Conservation (phyloP, 192 early-diverging fungal genomes). For the Coemansia sp. region DNA sequence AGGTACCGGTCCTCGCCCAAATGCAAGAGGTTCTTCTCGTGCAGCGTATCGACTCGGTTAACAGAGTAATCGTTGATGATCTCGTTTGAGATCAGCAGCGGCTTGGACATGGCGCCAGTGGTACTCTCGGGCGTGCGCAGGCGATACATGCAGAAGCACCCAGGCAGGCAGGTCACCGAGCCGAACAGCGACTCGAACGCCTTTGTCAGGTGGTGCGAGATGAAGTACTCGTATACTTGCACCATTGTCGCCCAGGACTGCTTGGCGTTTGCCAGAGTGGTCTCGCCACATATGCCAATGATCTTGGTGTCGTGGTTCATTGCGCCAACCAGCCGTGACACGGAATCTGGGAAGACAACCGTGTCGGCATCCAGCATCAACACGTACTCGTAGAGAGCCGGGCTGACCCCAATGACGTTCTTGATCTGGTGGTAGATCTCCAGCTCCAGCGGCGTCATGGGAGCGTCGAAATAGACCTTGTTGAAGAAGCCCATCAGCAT, state of each 20-base stretch:
- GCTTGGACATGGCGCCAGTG: constrained; percentile 62
- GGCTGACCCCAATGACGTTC: constrained; percentile 96
- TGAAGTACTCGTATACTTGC: constrained; percentile 99
- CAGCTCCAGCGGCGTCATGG: constrained; percentile 94
- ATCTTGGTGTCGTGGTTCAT: constrained; percentile 89
- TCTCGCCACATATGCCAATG: constrained; percentile 95
- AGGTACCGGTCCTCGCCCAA: constrained; percentile 98
- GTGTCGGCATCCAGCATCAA: constrained; percentile 99
- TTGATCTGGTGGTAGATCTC: constrained; percentile 99
- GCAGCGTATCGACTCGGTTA: constrained; percentile 92
- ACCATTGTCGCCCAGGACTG: constrained; percentile 96
- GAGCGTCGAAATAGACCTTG: constrained; percentile 88
- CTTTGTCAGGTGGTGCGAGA: constrained; percentile 94
- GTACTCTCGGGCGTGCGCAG: constrained; percentile 72
- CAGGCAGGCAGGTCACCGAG: constrained; percentile 94
- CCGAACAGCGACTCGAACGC: constrained; percentile 98
- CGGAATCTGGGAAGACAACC: constrained; percentile 79
- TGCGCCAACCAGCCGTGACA: constrained; percentile 85
- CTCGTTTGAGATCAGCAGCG: constrained; percentile 80
- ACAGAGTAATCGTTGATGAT: constrained; percentile 92
- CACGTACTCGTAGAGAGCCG: constrained; percentile 91
- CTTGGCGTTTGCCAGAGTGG: constrained; percentile 86
- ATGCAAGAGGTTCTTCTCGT: constrained; percentile 97
- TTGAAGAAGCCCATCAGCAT: constrained; percentile 97
- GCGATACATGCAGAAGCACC: constrained; percentile 99